Evolutionary conservation across 306 rosid genomes (phyloP).

Genomic region (Astragalus membranaceus): DNA sequence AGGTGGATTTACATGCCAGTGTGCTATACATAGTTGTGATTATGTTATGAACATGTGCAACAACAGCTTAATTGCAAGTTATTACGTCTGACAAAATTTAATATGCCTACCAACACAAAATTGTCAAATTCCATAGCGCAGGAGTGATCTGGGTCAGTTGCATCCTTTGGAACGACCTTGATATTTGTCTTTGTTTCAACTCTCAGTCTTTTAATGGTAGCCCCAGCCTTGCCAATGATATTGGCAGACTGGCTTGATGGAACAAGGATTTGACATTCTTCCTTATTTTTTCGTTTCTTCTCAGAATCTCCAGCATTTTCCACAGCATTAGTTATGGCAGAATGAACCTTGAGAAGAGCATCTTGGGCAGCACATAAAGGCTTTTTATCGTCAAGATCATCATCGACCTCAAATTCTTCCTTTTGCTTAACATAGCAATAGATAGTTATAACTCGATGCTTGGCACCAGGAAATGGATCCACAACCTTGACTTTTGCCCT

Average conservation of each 20-base stretch:
- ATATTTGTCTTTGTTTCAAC: constrained; percentile 77
- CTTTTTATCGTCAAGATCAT: constrained; percentile 49
- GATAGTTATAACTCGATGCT: constrained; percentile 69
- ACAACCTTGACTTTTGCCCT: constrained; percentile 90
- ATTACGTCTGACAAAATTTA: background rate
- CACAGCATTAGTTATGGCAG: constrained; percentile 57
- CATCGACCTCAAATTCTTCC: constrained; percentile 72
- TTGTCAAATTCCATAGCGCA: constrained; percentile 98
- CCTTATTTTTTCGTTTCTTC: constrained; percentile 54
- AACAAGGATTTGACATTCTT: constrained; percentile 88
- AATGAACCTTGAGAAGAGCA: constrained; percentile 84
- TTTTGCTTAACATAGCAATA: constrained; percentile 75
- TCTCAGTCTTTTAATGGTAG: constrained; percentile 80
- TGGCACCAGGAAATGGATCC: constrained; percentile 95
- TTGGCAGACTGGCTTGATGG: constrained; percentile 95
- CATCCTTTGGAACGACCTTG: constrained; percentile 71
- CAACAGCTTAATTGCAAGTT: background rate
- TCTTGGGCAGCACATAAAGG: constrained; percentile 92
- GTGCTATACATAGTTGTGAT: background rate
- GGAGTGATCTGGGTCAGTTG: constrained; percentile 70
- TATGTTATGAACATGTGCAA: background rate
- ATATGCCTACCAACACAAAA: constrained; percentile 61
- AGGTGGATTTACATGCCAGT: background rate
- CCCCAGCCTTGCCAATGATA: constrained; percentile 88
- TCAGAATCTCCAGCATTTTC: constrained; percentile 61